Evolutionary conservation across 2,329 filamentous ascomycete genomes (phyloP).

Genomic region (Paraconiothyrium sp.): DNA sequence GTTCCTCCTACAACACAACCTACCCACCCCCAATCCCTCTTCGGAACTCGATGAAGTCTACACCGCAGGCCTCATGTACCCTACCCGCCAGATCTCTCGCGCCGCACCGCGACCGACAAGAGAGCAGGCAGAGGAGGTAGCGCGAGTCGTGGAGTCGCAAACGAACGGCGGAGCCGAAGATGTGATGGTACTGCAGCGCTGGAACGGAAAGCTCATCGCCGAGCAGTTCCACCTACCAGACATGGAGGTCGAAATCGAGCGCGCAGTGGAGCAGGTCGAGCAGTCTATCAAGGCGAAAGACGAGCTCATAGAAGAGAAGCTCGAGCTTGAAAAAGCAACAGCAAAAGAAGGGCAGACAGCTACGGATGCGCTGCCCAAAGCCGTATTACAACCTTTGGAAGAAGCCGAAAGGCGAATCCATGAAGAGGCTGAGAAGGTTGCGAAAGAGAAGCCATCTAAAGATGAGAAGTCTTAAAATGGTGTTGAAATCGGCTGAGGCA

Average conservation of each 20-base stretch:
- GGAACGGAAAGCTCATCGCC: slow-evolving; percentile 62
- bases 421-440: slow-evolving; percentile 28
- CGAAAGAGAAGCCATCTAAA: slow-evolving; percentile 19
- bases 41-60: slow-evolving; percentile 80
- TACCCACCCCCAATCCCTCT: slow-evolving; percentile 73
- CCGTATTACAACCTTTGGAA: slow-evolving; percentile 36
- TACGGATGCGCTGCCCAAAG: slow-evolving; percentile 39
- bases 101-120: slow-evolving; percentile 48
- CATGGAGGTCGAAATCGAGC: slow-evolving; percentile 63
- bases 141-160: slow-evolving; percentile 49
- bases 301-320: slow-evolving; percentile 47
- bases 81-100: slow-evolving; percentile 52
- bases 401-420: slow-evolving; percentile 28
- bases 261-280: slow-evolving; percentile 62
- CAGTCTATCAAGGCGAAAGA: slow-evolving; percentile 53
- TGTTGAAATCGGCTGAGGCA: background rate
- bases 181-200: slow-evolving; percentile 59
- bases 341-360: slow-evolving; percentile 36
- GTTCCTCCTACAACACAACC: slow-evolving; percentile 78
- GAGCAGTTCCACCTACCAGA: slow-evolving; percentile 59
- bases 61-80: slow-evolving; percentile 59
- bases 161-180: slow-evolving; percentile 55
- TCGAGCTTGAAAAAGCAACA: slow-evolving; percentile 47
- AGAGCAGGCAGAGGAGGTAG: slow-evolving; percentile 51
- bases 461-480: slow-evolving; percentile 6